phyloP scores from a whole-genome alignment of 202 grass and related monocot genomes.

The Hordeum pubiflorum region DNA sequence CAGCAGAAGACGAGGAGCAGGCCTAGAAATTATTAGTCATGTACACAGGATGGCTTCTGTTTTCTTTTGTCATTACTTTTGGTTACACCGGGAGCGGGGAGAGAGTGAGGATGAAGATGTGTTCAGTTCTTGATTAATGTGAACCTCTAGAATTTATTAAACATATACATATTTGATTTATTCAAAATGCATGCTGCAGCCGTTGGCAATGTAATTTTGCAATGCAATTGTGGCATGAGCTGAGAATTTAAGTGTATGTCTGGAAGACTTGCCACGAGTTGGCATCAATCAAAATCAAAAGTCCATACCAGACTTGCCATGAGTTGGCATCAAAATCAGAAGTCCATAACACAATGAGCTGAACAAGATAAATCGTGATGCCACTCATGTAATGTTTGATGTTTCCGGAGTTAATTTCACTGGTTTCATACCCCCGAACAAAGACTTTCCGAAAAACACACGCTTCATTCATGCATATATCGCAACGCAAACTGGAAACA shows the following conservation, averaged over 20 bases:
- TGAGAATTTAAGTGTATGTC: background rate
- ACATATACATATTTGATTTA: background rate
- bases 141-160: background rate
- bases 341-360: background rate
- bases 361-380: background rate
- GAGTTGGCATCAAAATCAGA: background rate
- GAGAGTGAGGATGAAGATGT: background rate
- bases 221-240: background rate
- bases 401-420: background rate
- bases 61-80: background rate
- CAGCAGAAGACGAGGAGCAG: conserved; percentile 16
- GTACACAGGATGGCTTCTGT: background rate
- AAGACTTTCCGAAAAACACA: background rate
- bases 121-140: background rate
- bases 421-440: background rate
- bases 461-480: background rate
- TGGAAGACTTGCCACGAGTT: background rate
- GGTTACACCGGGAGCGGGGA: background rate
- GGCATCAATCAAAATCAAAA: no score
- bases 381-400: background rate
- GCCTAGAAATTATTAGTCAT: conserved; percentile 3
- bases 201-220: background rate
- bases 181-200: background rate
- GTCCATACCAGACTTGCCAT: no score
- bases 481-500: background rate